A percentile compares a stretch with the other conserved stretches of the same genome.
Evolutionary conservation across 306 rosid genomes (phyloP).

Genomic region (Vigna hirtella): DNA sequence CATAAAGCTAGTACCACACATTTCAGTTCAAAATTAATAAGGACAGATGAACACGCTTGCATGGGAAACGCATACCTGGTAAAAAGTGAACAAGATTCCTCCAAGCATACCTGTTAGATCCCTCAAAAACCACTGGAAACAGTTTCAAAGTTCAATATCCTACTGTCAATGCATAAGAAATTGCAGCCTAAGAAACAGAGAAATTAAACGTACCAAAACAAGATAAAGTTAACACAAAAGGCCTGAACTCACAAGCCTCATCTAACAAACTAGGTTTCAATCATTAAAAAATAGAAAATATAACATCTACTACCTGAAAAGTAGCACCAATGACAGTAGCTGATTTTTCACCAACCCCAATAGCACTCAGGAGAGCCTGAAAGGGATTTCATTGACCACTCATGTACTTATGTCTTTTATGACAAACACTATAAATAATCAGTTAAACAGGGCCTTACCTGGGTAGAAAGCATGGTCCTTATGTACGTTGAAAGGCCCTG

Average conservation of each 20-base stretch:
- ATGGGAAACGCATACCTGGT: conserved; percentile 67
- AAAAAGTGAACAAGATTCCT: conserved; percentile 94
- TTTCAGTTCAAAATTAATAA: conserved; percentile 31
- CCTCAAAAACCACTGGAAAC: conserved; percentile 96
- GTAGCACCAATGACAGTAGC: conserved; percentile 97
- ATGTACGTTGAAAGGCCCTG: conserved; percentile 95
- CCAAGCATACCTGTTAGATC: conserved; percentile 98
- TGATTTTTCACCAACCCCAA: conserved; percentile 98
- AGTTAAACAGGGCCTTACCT: conserved; percentile 59
- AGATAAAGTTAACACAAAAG: conserved; percentile 14
- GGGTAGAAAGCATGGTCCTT: conserved; percentile 98
- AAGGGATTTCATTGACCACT: conserved; percentile 34
- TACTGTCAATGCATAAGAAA: conserved; percentile 32
- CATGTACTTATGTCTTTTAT: background rate
- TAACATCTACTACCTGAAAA: conserved; percentile 75
- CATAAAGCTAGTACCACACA: conserved; percentile 15
- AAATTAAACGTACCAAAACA: background rate
- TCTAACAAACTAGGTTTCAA: conserved; percentile 20
- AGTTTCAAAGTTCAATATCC: conserved; percentile 43
- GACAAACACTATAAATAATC: background rate
- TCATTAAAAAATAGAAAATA: conserved; percentile 19
- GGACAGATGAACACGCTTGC: conserved; percentile 4
- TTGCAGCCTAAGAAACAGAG: conserved; percentile 43
- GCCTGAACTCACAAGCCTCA: conserved; percentile 31
- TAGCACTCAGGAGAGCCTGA: conserved; percentile 91